A percentile compares a stretch with the other conserved stretches of the same genome.
Conservation (phyloP, 768 basidiomycete species). For the Epithele typhae region DNA sequence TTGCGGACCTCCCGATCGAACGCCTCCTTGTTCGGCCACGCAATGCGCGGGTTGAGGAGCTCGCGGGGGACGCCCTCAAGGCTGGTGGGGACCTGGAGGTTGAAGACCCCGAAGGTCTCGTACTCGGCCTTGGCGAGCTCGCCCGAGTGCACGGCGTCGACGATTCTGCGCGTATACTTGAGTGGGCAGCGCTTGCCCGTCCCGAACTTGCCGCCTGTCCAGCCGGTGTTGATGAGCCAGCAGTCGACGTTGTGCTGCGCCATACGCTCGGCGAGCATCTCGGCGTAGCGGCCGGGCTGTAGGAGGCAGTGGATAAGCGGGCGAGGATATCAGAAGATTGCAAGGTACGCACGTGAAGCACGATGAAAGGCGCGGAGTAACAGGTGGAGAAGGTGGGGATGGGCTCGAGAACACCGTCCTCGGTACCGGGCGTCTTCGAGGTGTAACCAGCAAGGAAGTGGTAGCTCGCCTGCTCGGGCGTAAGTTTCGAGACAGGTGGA, state of each 20-base stretch:
- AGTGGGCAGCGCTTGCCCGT: conserved; percentile 93
- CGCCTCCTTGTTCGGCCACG: conserved; percentile 87
- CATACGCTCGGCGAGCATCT: conserved; percentile 97
- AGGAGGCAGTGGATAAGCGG: background rate
- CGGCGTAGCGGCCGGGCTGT: conserved; percentile 90
- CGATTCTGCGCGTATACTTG: conserved; percentile 92
- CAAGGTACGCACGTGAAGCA: conserved; percentile 68
- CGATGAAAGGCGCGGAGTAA: conserved; percentile 99
- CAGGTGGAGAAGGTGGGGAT: conserved; percentile 99
- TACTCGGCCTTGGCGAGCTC: conserved; percentile 83
- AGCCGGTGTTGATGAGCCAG: conserved; percentile 99
- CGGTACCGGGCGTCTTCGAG: conserved; percentile 98
- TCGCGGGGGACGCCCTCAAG: conserved; percentile 88
- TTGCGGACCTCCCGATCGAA: conserved; percentile 87
- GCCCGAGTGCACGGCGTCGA: conserved; percentile 95
- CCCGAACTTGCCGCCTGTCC: conserved; percentile 94
- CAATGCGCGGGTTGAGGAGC: conserved; percentile 81
- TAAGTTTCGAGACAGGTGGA: conserved; percentile 90
- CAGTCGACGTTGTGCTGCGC: conserved; percentile 82
- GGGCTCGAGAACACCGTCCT: conserved; percentile 96
- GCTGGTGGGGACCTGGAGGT: conserved; percentile 75
- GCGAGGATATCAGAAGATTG: background rate
- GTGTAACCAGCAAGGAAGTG: conserved; percentile 98
- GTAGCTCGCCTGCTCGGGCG: conserved; percentile 94
- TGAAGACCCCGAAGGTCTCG: conserved; percentile 81